Base-by-base conservation (phyloP, 768 basidiomycete genomes). In the Trametes meyenii region DNA sequence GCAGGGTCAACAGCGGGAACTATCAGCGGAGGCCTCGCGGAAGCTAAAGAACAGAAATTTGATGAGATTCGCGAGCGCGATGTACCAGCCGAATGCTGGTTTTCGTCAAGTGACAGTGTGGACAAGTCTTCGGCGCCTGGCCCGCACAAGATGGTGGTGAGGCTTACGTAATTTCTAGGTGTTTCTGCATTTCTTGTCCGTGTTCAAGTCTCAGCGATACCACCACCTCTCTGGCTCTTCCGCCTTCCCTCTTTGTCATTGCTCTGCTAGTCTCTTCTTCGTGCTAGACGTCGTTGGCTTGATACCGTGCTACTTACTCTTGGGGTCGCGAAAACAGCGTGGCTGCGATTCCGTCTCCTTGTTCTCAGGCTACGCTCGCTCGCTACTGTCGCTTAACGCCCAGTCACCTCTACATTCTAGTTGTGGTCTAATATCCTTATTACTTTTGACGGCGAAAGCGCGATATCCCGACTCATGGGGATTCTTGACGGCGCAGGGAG, bases 181-280 rank as follows among this genome's bases (percentile, higher is more conserved):
- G 53, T 59, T 55, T 59, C 26, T 58, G 40, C 57, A 50, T 55
- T 58, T 63, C 62, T 64, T 64, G 62, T 45, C 55, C 19, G 36
- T 50, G 57, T 58, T 50, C 52, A 53, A 46, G 43, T 58, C 51
- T 58, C 62, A 50, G 58, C 58, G 58, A 60, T 51, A 59, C 62
- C 58, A 63, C 58, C 62, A 63, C 58, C 54, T 42, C 49, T 19
- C 40, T 16, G 5, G 5, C 23, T 40, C 46, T 26, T 46, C 29
- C 43, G 14, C 24, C 35, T 36, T 36, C 43, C 42, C 46, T 14
- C 36, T 42, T 35, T 19, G 17, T 26, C 33, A 21, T 45, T 46
- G 16, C 43, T 36, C 33, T 21, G 35, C 38, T 55, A 45, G 24
- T 23, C 24, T 35, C 45, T 44, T 3, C 24, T 51, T 16, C 26